phyloP scores from a whole-genome alignment of 306 rosid genomes.

The Prosopis cineraria region DNA sequence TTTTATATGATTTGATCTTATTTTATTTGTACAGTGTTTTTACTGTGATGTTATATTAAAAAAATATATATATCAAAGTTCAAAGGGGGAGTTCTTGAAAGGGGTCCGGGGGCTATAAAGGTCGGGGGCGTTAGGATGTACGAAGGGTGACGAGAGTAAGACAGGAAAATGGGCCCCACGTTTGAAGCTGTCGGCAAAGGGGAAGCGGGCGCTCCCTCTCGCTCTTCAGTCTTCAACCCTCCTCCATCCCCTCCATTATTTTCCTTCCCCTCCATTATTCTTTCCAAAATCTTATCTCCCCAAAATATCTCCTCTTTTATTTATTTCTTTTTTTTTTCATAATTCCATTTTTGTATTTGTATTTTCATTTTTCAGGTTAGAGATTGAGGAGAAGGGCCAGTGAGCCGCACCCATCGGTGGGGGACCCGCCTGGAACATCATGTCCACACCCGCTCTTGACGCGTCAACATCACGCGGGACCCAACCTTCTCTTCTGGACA shows the following conservation, averaged over 20 bases:
- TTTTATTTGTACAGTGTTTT: no score
- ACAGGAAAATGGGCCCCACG: conserved; percentile 40
- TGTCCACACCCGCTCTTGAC: neutral
- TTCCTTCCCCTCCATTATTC: neutral
- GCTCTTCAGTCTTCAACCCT: neutral
- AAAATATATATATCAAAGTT: no score
- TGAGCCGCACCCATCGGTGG: neutral
- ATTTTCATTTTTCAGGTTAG: no score
- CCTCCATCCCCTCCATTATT: no score
- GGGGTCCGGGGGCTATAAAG: neutral
- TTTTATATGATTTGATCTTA: no score
- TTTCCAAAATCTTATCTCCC: neutral
- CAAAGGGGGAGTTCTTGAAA: no score
- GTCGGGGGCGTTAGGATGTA: neutral
- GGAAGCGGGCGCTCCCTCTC: conserved; percentile 44
- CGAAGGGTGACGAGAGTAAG: conserved; percentile 28
- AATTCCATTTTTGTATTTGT: neutral
- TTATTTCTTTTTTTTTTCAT: no score
- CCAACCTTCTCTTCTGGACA: neutral
- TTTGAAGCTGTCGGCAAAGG: conserved; percentile 51
- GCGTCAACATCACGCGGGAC: neutral
- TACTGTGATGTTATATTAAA: no score
- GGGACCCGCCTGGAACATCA: conserved; percentile 15
- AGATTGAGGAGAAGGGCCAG: neutral
- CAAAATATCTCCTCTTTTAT: neutral